Conservation (phyloP, 371 early-diverging fungal species). For the Blakeslea trispora region DNA sequence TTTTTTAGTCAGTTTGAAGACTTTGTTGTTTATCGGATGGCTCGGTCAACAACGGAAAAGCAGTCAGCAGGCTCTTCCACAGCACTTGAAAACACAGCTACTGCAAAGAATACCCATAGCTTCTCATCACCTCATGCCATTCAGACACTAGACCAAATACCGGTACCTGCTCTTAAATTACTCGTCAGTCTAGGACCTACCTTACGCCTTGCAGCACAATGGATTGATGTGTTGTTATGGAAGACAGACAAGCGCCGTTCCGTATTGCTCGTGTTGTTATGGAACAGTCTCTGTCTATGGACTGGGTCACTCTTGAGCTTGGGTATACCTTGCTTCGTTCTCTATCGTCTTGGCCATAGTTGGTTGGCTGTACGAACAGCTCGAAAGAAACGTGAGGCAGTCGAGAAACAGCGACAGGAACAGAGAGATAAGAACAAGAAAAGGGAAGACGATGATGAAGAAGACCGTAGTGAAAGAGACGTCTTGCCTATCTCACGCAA, state of each 20-base stretch:
- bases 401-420: constrained; percentile 30
- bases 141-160: constrained; percentile 43
- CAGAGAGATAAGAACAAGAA: constrained; percentile 27
- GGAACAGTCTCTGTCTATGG: constrained; percentile 37
- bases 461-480: constrained; percentile 30
- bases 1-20: no score
- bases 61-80: background rate
- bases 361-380: constrained; percentile 33
- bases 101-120: constrained; percentile 3
- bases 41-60: background rate
- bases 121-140: constrained; percentile 44
- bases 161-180: constrained; percentile 36
- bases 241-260: constrained; percentile 27
- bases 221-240: constrained; percentile 32
- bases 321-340: constrained; percentile 27
- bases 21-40: background rate
- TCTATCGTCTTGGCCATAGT: constrained; percentile 29
- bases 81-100: background rate
- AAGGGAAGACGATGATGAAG: constrained; percentile 17
- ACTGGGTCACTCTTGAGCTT: constrained; percentile 31
- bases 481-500: constrained; percentile 28
- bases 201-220: constrained; percentile 13
- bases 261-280: constrained; percentile 27
- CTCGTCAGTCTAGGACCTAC: constrained; percentile 35
- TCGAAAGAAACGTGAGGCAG: constrained; percentile 28